Evolutionary conservation across 2,329 filamentous ascomycete species (phyloP).

Genomic region (Colletotrichum neosansevieriae): DNA sequence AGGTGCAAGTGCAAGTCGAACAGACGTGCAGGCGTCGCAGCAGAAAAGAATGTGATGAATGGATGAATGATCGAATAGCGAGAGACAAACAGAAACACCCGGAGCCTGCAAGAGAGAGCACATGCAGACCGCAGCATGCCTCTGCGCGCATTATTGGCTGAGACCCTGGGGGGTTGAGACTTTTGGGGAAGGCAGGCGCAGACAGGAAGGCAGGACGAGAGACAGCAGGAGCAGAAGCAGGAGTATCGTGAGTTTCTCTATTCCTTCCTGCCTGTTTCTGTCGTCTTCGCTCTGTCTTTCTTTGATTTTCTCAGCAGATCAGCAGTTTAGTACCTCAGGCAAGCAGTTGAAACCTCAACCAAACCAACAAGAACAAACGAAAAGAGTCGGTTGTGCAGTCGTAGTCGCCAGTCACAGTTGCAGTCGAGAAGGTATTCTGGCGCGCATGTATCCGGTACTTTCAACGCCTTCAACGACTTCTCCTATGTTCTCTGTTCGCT

Average conservation of each 20-base stretch:
- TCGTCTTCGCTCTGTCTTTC: neutral
- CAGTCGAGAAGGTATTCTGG: no score
- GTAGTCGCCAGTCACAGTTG: neutral
- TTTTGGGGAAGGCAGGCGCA: neutral
- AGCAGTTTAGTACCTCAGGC: no score
- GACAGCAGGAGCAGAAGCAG: neutral
- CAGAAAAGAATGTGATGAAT: constrained; percentile 28
- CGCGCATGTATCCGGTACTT: constrained; percentile 32
- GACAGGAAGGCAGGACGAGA: neutral
- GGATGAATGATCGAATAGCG: constrained; percentile 16
- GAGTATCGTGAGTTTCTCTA: constrained; percentile 30
- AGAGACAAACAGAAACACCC: constrained; percentile 34
- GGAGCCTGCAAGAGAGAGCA: constrained; percentile 20
- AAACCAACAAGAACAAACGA: neutral
- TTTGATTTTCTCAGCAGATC: no score
- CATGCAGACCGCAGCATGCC: constrained; percentile 23
- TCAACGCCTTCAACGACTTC: constrained; percentile 9
- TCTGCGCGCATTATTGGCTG: constrained; percentile 26
- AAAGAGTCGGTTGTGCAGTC: neutral
- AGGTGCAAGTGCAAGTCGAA: constrained; percentile 38
- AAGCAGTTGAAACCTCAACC: neutral
- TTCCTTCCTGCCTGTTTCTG: constrained; percentile 18
- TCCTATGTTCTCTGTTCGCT: constrained; percentile 9
- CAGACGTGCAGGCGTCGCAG: constrained; percentile 32
- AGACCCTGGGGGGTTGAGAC: constrained; percentile 19